Evolutionary conservation across 768 basidiomycete genomes (phyloP).

Genomic region (Jaapia argillacea): DNA sequence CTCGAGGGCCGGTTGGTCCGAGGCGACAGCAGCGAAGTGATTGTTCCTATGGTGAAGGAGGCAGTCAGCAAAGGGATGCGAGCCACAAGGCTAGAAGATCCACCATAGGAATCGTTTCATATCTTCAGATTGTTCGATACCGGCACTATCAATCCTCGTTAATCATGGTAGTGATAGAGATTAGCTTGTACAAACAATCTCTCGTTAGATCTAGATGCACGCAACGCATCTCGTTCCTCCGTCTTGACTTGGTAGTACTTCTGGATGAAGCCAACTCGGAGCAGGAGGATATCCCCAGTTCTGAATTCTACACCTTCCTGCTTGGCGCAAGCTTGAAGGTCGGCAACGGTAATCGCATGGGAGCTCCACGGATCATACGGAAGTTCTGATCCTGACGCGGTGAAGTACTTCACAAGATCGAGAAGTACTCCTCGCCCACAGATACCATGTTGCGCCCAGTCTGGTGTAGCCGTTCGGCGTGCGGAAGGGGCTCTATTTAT

Average conservation of each 20-base stretch:
- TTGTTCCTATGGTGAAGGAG: conserved; percentile 41
- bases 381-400: conserved; percentile 25
- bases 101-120: conserved; percentile 71
- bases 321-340: conserved; percentile 49
- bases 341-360: conserved; percentile 39
- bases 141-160: conserved; percentile 32
- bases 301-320: conserved; percentile 48
- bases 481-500: neutral
- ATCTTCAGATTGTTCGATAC: conserved; percentile 57
- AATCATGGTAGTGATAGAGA: neutral
- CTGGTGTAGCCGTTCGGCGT: conserved; percentile 21
- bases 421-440: conserved; percentile 60
- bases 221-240: conserved; percentile 33
- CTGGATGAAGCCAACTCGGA: conserved; percentile 55
- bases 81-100: conserved; percentile 6
- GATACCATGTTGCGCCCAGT: conserved; percentile 65
- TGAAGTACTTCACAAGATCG: conserved; percentile 48
- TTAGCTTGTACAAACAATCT: conserved; percentile 50
- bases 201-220: conserved; percentile 29
- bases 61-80: neutral
- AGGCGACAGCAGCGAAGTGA: conserved; percentile 61
- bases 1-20: conserved; percentile 60
- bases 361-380: conserved; percentile 60
- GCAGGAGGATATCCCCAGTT: conserved; percentile 48
- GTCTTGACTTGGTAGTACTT: conserved; percentile 36